Evolutionary conservation across 2,329 filamentous ascomycete species (phyloP).

Genomic region (Balansia obtecta): DNA sequence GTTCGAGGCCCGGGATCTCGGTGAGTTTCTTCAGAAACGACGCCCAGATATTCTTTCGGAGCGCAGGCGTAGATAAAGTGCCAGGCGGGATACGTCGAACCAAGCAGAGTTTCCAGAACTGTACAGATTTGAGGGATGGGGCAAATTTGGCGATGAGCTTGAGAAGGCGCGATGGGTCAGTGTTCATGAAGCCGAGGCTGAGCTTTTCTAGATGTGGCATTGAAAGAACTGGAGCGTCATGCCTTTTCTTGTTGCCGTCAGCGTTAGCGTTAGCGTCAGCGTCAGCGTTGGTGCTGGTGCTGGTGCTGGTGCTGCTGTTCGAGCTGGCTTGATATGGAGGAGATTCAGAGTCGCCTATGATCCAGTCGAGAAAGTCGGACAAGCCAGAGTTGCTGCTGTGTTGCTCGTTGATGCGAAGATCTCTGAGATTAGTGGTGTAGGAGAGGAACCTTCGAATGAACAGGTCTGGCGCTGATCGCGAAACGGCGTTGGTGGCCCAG

Average conservation of each 20-base stretch:
- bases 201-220: slow-evolving; percentile 26
- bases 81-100: slow-evolving; percentile 6
- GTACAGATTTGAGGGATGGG: slow-evolving; percentile 29
- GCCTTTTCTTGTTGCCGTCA: too few species aligned
- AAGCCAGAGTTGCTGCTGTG: neutral
- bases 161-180: slow-evolving; percentile 20
- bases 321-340: neutral
- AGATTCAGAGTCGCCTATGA: slow-evolving; percentile 1
- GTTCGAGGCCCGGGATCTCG: slow-evolving; percentile 18
- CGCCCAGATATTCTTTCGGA: slow-evolving; percentile 23
- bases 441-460: slow-evolving; percentile 14
- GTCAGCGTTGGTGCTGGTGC: too few species aligned
- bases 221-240: slow-evolving; percentile 12
- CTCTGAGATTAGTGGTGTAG: slow-evolving; percentile 27
- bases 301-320: neutral
- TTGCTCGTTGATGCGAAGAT: slow-evolving; percentile 23
- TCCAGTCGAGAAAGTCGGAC: slow-evolving; percentile 7
- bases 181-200: slow-evolving; percentile 28
- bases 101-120: slow-evolving; percentile 31
- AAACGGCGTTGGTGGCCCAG: neutral
- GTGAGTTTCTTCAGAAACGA: slow-evolving; percentile 24
- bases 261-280: too few species aligned
- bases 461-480: slow-evolving; percentile 5
- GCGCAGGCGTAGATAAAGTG: neutral
- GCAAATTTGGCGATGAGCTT: slow-evolving; percentile 28